Evolutionary conservation across 306 rosid genomes (phyloP), one percentile per base, ranked within the genome.

Genomic region (Urtica urens): DNA sequence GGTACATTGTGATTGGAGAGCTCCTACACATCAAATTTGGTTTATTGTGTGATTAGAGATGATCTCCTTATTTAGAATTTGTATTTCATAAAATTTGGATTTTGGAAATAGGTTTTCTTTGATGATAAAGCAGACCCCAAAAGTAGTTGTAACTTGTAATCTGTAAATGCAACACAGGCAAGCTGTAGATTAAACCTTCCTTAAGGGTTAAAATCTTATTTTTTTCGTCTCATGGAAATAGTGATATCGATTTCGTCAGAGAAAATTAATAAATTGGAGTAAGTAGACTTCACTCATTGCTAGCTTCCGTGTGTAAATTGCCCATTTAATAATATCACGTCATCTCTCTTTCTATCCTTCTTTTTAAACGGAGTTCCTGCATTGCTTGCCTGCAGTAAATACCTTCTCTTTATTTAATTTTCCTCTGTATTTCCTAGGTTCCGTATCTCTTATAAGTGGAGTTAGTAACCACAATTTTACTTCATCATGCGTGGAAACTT

Each of bases 91-190:
- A 39, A 39, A 39, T 18, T 39, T 39, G 3, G 20, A 5, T n/a
- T n/a, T 21, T 11, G 10, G 6, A 10, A 44, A 44, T 19, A 22
- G 14, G 17, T 44, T 6, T 44, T 44, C 23, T 20, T 6, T 26
- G 3, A 48, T 18, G 15, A 23, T 23, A 6, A 48, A 27, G 29
- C 10, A 48, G 29, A 29, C 22, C 49, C 49, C 49, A 27, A 26
- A 48, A 48, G 41, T 50, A 3, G 55, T 6, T 50, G 40, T 11
- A 19, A 50, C 41, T 6, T 50, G 40, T 11, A 19, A 50, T 50
- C 12, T 31, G 40, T 50, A 30, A 50, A 31, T 50, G 41, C 55
- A 50, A 45, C 14, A 38, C 53, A 47, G 52, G 24, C 18, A 26
- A 4, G 18, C 9, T 24, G 15, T 24, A 24, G 31, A 23, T 41